Base-by-base conservation (phyloP, 73 alveolate species). In the Blepharisma japonicum region DNA sequence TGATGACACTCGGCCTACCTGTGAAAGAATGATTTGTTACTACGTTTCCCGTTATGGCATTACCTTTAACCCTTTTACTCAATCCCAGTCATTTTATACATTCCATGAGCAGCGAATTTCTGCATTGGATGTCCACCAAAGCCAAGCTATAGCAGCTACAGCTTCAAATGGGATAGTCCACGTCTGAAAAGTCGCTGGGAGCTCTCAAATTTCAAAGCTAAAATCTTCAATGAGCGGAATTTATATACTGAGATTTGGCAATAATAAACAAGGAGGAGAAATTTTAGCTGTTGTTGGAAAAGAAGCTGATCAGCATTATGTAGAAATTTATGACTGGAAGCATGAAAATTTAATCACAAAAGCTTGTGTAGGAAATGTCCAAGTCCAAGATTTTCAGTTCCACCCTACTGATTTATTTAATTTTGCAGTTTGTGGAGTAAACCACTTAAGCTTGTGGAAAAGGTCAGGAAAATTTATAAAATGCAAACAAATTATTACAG, bases 111-210 rank as follows among this genome's bases (percentile, higher is more conserved):
- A 77, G 20, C 87, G 80, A 81, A 86, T 93, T 14, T 78, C 94
- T 7, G 92, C 96, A 11, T 79, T 93, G 2, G 96, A 94, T 23
- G 61, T 84, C 61, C 94, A 93, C 81, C 94, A 94, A 18, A 81
- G 55, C 61, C 56, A 84, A 51, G 80, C 81, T 55, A 55, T 85
- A 48, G 87, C 89, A 0, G 98, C 98, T 45, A 91, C 96, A 45
- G 96, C 96, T 6, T 97, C 91, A 68, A 95, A 88, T n/a, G 71
- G 81, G 67, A n/a, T 42, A 48, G 79, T 93, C 6, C 96, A 91
- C 71, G 92, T 93, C 3, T 93, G 98, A 97, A 86, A 89, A 72
- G 92, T 93, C 14, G 83, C 68, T 6, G 90, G 86, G 23, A 61
- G 47, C 14, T n/a, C 23, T 14, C 49, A 18, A 14, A 11, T 61